Base-by-base conservation (phyloP, 352 stramenopile species). In the Pythium pectinolyticum region DNA sequence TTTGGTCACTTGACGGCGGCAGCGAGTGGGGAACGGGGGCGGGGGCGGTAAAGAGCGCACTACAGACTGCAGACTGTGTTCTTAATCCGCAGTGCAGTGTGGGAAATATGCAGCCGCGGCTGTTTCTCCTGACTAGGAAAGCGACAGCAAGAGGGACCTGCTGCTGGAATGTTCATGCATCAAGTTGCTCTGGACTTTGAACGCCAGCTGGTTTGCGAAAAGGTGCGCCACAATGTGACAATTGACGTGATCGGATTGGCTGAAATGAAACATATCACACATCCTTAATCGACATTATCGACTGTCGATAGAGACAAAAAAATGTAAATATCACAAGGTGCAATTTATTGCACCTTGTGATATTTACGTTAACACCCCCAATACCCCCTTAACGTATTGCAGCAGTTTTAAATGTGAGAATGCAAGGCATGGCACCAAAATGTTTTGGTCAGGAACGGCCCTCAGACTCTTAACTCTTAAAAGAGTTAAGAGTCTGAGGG, bases 41-140 rank as follows among this genome's bases (percentile, higher is more conserved):
- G n/a, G n/a, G 20, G 11, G 41, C 20, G 41, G 41, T 49, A 49
- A 49, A 49, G 41, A 49, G 41, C 20, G 41, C 41, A 20, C 39
- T 6, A 20, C 17, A 20, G 19, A 24, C n/a, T n/a, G n/a, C n/a
- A 20, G 25, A 49, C 41, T 49, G 20, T 49, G 40, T 5, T 14
- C 40, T 20, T n/a, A n/a, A n/a, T 48, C 40, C 20, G 40, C n/a
- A 48, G n/a, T n/a, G n/a, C n/a, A n/a, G n/a, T 22, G 40, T 27
- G 40, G 28, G 41, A 49, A 49, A 7, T 49, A 24, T 20, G 24
- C 41, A n/a, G 7, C 40, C 40, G n/a, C 40, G 41, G 41, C 41
- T 49, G 41, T 49, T 49, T 49, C 41, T 49, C 28, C 41, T 49
- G 41, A 49, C n/a, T n/a, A n/a, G n/a, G n/a, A n/a, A n/a, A n/a